These are phyloP conservation scores for Juncus effusus DNA, from an alignment of 176 grass and related monocot species.

Conservation along the genomic window DNA sequence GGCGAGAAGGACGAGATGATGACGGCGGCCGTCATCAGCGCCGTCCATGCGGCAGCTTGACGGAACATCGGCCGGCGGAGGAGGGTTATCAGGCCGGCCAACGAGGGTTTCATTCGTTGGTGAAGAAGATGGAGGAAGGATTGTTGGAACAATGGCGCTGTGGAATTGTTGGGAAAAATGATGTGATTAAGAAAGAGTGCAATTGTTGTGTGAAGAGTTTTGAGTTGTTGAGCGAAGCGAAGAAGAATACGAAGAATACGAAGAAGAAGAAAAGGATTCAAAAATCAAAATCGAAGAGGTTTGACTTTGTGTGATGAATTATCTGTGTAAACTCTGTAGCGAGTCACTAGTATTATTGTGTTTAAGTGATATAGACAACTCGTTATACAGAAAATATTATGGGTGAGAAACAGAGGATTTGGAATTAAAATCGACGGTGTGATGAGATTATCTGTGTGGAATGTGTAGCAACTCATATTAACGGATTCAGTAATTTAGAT, in stretches of 20 bases:
- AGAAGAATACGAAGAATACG: background rate
- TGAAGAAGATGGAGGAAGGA: background rate
- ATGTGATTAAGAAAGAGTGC: background rate
- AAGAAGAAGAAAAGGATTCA: background rate
- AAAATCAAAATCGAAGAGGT: too few relatives aligned
- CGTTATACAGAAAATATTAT: background rate
- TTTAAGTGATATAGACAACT: background rate
- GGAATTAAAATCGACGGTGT: too few relatives aligned
- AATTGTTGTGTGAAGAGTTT: background rate
- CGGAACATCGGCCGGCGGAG: conserved; percentile 30
- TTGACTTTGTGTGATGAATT: too few relatives aligned
- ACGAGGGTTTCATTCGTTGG: conserved; percentile 21
- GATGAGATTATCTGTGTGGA: too few relatives aligned
- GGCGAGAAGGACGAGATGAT: conserved; percentile 59
- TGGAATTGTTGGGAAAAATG: background rate
- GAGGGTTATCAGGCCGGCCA: background rate
- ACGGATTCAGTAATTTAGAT: too few relatives aligned
- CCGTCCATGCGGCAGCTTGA: conserved; percentile 52
- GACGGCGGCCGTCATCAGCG: conserved; percentile 42
- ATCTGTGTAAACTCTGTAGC: background rate
- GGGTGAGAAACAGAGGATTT: too few relatives aligned
- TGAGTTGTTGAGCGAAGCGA: conserved; percentile 24
- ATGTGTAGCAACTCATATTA: too few relatives aligned
- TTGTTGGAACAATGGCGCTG: background rate
- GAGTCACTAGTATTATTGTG: background rate